Evolutionary conservation across 2,329 filamentous ascomycete genomes (phyloP), one percentile per base, ranked within the genome.

Genomic region (Raffaelea arxii): DNA sequence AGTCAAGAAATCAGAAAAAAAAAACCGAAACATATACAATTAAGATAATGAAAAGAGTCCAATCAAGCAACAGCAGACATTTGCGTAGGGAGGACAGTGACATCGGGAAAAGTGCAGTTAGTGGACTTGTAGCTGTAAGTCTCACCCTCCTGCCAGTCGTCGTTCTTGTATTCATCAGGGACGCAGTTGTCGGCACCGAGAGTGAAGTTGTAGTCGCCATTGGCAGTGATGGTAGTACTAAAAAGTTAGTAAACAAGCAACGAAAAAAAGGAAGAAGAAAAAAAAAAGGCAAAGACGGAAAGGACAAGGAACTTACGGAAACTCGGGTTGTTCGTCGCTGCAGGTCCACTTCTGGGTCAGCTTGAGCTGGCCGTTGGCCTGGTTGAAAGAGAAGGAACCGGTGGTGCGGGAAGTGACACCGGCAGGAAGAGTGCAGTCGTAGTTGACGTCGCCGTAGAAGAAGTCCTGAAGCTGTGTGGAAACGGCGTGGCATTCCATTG

Each of bases 331-430:
- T 14, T 50, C 25, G 25, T 68, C 66, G 39, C 54, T 52, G 58
- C 73, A 77, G 9, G 51, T 54, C 72, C 73, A 77, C 4, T 63
- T 68, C 62, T 76, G 71, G 58, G 71, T 70, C 51, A 75, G 49
- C 27, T 57, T 53, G 42, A 77, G 56, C 44, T 58, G 49, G 6
- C 58, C 55, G 24, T 53, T 53, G 4, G 67, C 59, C 12, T 62
- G 56, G 55, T 56, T 64, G 52, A 65, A 77, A 44, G 62, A 62
- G 50, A 76, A 77, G 0, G 56, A 63, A 3, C 65, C 66, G 40
- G 57, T 54, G 23, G 60, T 57, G 44, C 52, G 46, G 14, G 16
- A 4, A 3, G 35, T 19, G 40, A 19, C 22, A 12, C 12, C 41
- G 22, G n/a, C 44, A 18, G 63, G 60, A 10, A 57, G 49, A 3